Evolutionary conservation across 2,329 filamentous ascomycete genomes (phyloP).

Genomic region (Monosporascus sp.): DNA sequence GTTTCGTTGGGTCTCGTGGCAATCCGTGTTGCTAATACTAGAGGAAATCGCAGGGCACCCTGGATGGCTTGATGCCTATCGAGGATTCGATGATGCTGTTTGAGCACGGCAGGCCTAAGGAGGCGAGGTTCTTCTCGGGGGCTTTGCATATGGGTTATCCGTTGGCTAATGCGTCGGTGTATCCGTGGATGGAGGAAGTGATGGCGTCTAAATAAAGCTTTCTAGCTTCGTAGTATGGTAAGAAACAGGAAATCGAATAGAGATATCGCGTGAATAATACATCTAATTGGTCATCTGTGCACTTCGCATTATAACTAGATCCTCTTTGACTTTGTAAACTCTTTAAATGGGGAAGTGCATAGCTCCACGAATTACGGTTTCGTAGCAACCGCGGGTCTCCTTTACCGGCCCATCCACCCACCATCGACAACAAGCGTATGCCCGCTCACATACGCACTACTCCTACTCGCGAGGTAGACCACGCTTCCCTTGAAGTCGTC

Average conservation of each 20-base stretch:
- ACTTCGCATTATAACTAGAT: no score
- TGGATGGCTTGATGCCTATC: constrained; percentile 62
- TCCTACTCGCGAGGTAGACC: constrained; percentile 69
- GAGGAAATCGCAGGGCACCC: constrained; percentile 41
- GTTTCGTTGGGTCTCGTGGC: background rate
- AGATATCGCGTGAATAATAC: no score
- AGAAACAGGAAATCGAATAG: no score
- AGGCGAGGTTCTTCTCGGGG: constrained; percentile 57
- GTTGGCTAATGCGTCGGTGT: constrained; percentile 48
- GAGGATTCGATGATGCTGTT: constrained; percentile 62
- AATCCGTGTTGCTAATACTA: background rate
- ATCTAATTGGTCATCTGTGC: no score
- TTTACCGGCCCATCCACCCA: constrained; percentile 82
- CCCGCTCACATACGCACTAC: constrained; percentile 73
- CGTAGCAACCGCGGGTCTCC: background rate
- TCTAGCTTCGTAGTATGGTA: no score
- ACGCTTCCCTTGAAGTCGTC: constrained; percentile 83
- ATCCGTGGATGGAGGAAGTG: constrained; percentile 57
- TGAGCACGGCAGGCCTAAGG: constrained; percentile 60
- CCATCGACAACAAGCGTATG: constrained; percentile 81
- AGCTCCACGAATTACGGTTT: background rate
- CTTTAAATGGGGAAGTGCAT: constrained; percentile 6
- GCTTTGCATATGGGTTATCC: constrained; percentile 66
- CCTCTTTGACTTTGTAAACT: no score
- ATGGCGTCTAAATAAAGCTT: constrained; percentile 29